Evolutionary conservation across 371 early-diverging fungal genomes (phyloP).

Genomic region (Lichtheimia ornata): DNA sequence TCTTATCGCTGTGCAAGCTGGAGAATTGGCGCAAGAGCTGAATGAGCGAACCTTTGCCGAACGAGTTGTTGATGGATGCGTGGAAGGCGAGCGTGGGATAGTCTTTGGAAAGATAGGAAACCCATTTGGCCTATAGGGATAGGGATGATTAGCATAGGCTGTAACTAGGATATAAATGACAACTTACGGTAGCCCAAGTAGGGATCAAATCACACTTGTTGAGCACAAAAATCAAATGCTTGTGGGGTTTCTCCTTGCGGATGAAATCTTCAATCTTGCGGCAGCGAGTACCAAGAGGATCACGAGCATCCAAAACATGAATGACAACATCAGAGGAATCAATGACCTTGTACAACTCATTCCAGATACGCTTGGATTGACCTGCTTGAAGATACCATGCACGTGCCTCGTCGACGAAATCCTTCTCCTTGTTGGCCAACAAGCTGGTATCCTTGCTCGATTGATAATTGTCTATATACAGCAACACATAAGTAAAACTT

Average conservation of each 20-base stretch:
- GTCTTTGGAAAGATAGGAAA: constrained; percentile 85
- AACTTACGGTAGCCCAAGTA: constrained; percentile 94
- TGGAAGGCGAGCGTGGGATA: constrained; percentile 99
- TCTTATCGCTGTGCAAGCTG: constrained; percentile 93
- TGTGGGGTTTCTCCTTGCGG: constrained; percentile 94
- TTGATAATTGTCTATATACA: constrained; percentile 63
- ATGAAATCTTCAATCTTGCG: constrained; percentile 89
- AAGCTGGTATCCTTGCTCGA: constrained; percentile 75
- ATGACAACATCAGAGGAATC: constrained; percentile 98
- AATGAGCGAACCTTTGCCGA: constrained; percentile 98
- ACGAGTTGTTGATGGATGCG: constrained; percentile 96
- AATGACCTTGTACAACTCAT: constrained; percentile 99
- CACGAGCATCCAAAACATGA: constrained; percentile 98
- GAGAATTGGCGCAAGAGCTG: constrained; percentile 97
- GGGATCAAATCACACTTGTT: constrained; percentile 99
- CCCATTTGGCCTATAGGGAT: constrained; percentile 78
- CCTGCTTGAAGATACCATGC: constrained; percentile 93
- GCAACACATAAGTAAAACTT: not conserved
- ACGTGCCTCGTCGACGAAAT: constrained; percentile 73
- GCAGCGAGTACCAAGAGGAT: constrained; percentile 98
- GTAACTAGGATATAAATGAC: not conserved
- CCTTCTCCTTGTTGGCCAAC: constrained; percentile 71
- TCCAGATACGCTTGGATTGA: constrained; percentile 99
- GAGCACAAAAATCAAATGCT: constrained; percentile 97
- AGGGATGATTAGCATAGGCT: not conserved